Base-by-base conservation (phyloP, 1,139 yeast species). In the Kurtzmaniella quercitrusa region DNA sequence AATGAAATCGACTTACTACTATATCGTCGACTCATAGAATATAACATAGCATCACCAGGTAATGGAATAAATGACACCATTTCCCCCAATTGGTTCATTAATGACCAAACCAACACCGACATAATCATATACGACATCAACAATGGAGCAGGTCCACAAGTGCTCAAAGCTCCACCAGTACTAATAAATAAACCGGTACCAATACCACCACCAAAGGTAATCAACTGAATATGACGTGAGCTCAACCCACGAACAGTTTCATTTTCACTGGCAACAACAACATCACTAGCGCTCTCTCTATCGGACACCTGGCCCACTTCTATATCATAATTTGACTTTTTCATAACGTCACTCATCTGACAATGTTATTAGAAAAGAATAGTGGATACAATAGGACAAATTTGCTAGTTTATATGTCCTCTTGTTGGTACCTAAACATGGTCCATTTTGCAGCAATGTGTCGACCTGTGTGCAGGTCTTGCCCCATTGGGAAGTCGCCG, bases 21-120 rank as follows among this genome's bases (percentile, higher is more conserved):
- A 60, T 81, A 82, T 51, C 84, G 63, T 42, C 77, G 65, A 34
- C 55, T 55, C 41, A 60, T 60, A 15, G 46, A 43, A 17, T 45
- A 43, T 14, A 43, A 14, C 23, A 45, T 43, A 27, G 39, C 41
- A 34, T 61, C 56, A 44, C 70, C 70, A 1, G 63, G 59, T 15
- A 57, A 45, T 2, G 82, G 82, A 37, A 73, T 56, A 48, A 66
- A 73, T 11, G 75, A 64, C 15, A 75, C 74, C 77, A 76, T 73
- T 49, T 75, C 82, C 31, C 77, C 79, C 40, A 76, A 55, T 50
- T 64, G 66, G 48, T 73, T 75, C 73, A 74, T 73, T 42, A 75
- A 67, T 10, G 65, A 59, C 66, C 68, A 77, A 34, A 75, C 70
- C 42, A 75, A 65, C 11, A 67, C 51, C 39, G 77, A 65, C 62